Evolutionary conservation across 108 stramenopile species (phyloP).

Genomic region (Aurantiochytrium sp.): DNA sequence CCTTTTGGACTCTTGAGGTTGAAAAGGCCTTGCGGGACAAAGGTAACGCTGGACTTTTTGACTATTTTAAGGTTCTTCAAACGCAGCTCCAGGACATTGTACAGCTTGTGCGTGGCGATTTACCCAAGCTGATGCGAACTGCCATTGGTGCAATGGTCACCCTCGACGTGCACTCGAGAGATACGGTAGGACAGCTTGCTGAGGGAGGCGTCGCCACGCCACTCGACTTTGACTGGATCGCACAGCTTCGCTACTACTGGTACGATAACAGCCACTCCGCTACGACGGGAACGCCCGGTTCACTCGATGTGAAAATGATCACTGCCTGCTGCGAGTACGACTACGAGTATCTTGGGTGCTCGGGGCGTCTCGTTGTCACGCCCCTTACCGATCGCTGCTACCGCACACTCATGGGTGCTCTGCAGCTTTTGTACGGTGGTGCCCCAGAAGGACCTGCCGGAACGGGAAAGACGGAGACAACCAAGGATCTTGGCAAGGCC

Average conservation of each 20-base stretch:
- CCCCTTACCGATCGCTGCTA: constrained; percentile 65
- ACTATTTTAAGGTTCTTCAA: neutral
- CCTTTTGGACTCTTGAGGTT: constrained; percentile 37
- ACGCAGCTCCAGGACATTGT: constrained; percentile 45
- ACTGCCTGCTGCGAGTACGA: constrained; percentile 55
- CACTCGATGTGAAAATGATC: constrained; percentile 49
- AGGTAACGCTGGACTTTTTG: neutral
- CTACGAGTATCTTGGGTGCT: constrained; percentile 61
- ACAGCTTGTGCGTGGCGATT: constrained; percentile 54
- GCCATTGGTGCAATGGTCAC: constrained; percentile 54
- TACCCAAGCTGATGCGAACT: constrained; percentile 47
- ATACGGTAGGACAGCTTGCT: constrained; percentile 27
- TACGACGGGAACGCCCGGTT: constrained; percentile 40
- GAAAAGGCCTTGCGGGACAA: constrained; percentile 31
- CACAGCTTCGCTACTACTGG: constrained; percentile 64
- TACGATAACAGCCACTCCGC: constrained; percentile 34
- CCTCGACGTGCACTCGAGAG: constrained; percentile 64
- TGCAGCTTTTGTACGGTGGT: constrained; percentile 57
- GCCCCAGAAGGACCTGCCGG: constrained; percentile 65
- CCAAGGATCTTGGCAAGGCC: constrained; percentile 58
- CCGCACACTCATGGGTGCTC: constrained; percentile 60
- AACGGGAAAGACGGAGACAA: constrained; percentile 63
- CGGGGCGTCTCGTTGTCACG: constrained; percentile 60
- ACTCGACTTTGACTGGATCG: constrained; percentile 57
- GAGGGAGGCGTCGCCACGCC: neutral